A percentile compares a stretch with the other conserved stretches of the same genome.
phyloP scores from a whole-genome alignment of 768 basidiomycete species.

The Mycena filopes region DNA sequence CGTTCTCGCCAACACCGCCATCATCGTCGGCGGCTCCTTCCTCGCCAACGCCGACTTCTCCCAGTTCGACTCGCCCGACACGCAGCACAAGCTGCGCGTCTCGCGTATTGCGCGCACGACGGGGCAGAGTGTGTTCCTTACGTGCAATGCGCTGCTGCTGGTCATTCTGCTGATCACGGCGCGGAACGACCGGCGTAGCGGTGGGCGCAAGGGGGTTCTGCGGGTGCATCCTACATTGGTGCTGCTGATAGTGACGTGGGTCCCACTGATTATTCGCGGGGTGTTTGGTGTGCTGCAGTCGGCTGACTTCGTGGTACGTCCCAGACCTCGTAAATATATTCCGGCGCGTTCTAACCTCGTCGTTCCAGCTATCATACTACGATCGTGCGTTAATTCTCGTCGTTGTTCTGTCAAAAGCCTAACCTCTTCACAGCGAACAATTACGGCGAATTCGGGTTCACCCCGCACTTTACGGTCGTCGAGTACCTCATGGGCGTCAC shows the following conservation, averaged over 20 bases:
- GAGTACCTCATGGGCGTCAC: constrained; percentile 27
- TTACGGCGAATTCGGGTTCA: constrained; percentile 22
- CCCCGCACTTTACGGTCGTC: constrained; percentile 17
- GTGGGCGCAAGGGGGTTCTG: neutral
- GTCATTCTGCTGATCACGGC: constrained; percentile 8
- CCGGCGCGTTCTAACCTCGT: neutral
- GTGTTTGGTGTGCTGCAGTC: constrained; percentile 22
- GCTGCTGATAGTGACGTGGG: constrained; percentile 22
- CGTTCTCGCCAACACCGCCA: constrained; percentile 17
- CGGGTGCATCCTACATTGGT: constrained; percentile 17
- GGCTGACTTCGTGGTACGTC: constrained; percentile 3
- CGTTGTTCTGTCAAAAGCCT: neutral
- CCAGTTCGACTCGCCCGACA: neutral
- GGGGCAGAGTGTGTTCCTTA: constrained; percentile 22
- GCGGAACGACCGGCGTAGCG: constrained; percentile 10
- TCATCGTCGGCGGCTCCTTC: constrained; percentile 19
- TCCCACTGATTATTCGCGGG: constrained; percentile 27
- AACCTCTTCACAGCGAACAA: constrained; percentile 8
- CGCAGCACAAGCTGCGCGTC: neutral
- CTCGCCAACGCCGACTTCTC: constrained; percentile 10
- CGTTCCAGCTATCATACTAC: constrained; percentile 25
- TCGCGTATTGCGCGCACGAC: constrained; percentile 12
- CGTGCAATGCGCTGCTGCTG: constrained; percentile 1
- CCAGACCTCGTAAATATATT: no score
- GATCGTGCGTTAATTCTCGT: constrained; percentile 7